Evolutionary conservation across 208 protist genomes (phyloP).

Genomic region (Crithidia thermophila): DNA sequence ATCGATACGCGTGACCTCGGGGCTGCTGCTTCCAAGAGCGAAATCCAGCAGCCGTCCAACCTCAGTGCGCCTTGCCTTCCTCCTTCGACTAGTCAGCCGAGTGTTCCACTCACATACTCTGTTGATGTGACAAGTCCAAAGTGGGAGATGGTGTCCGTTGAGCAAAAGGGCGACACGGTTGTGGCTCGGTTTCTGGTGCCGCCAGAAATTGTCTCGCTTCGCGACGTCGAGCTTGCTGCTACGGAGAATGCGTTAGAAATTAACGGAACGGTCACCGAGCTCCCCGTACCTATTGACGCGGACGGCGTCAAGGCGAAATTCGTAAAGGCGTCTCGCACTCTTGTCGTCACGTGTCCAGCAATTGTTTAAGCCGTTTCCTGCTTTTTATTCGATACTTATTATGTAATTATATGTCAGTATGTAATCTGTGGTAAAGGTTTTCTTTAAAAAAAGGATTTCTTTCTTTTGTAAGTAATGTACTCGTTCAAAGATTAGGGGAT

Average conservation of each 20-base stretch:
- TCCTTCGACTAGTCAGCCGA: no score
- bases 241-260: conserved; percentile 53
- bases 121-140: background rate
- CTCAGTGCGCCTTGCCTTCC: no score
- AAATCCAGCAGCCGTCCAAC: background rate
- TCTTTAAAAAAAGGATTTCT: no score
- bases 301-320: conserved; percentile 60
- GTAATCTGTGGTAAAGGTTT: no score
- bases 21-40: no score
- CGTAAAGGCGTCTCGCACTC: conserved; percentile 21
- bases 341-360: conserved; percentile 55
- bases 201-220: conserved; percentile 36
- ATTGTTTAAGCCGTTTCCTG: background rate
- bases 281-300: conserved; percentile 43
- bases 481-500: no score
- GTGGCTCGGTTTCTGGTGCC: conserved; percentile 47
- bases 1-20: conserved; percentile 59
- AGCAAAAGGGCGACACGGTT: conserved; percentile 12
- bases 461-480: no score
- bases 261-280: conserved; percentile 34
- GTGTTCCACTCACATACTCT: no score
- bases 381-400: background rate
- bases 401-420: background rate
- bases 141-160: conserved; percentile 30
- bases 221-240: conserved; percentile 60